Evolutionary conservation across 257 asterid species (phyloP).

Genomic region (Phtheirospermum japonicum): DNA sequence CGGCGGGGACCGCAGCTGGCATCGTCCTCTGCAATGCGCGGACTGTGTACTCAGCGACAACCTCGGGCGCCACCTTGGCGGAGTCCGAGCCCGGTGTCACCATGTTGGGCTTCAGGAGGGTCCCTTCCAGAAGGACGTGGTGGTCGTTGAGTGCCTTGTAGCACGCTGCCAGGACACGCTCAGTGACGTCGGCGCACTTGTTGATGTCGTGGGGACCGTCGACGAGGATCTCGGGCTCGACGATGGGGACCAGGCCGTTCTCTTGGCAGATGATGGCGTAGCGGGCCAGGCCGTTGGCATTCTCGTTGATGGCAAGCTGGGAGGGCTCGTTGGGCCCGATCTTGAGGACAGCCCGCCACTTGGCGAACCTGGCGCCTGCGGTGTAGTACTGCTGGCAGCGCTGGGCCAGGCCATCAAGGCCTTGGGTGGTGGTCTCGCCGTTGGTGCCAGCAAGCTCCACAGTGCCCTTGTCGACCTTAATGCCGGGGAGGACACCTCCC

Average conservation of each 20-base stretch:
- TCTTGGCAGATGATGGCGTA: constrained; percentile 68
- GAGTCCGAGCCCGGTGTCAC: constrained; percentile 68
- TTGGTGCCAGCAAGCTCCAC: constrained; percentile 62
- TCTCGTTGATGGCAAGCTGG: constrained; percentile 53
- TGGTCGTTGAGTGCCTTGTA: constrained; percentile 67
- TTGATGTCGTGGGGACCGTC: constrained; percentile 61
- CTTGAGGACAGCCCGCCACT: constrained; percentile 66
- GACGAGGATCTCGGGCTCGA: constrained; percentile 69
- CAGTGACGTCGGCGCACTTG: constrained; percentile 55
- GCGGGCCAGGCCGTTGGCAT: constrained; percentile 61
- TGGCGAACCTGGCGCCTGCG: constrained; percentile 63
- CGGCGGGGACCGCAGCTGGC: constrained; percentile 68
- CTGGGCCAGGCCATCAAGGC: constrained; percentile 55
- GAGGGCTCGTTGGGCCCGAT: constrained; percentile 60
- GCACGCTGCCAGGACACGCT: constrained; percentile 68
- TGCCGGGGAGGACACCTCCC: constrained; percentile 60
- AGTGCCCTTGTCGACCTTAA: constrained; percentile 68
- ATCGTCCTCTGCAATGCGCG: constrained; percentile 61
- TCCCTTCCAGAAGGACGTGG: constrained; percentile 60
- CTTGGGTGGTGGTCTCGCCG: constrained; percentile 68
- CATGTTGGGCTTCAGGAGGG: constrained; percentile 65
- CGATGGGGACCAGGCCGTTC: constrained; percentile 61
- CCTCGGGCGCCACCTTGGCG: constrained; percentile 54
- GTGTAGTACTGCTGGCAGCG: constrained; percentile 54
- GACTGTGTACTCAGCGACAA: constrained; percentile 59